Conservation (phyloP, 345 rosid species). For the Populus tremula region DNA sequence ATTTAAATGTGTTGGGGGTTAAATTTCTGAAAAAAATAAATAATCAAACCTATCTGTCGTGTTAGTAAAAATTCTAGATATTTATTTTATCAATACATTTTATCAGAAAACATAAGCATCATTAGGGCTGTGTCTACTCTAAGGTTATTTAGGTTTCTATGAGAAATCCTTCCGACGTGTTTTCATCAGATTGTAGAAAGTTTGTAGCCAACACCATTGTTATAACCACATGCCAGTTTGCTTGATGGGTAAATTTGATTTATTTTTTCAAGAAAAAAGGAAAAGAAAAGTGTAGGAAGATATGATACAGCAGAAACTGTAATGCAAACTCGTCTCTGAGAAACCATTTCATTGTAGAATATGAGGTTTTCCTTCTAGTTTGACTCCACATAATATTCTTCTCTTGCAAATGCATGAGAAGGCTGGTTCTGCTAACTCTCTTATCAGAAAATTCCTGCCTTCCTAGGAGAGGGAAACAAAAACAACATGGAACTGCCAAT, state of each 20-base stretch:
- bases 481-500: background rate
- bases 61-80: background rate
- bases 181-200: background rate
- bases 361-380: background rate
- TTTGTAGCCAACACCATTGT: background rate
- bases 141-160: background rate
- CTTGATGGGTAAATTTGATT: background rate
- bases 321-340: background rate
- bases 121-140: background rate
- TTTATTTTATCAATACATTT: background rate
- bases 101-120: background rate
- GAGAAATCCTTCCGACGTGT: background rate
- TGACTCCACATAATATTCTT: background rate
- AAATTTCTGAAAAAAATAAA: background rate
- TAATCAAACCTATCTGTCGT: background rate
- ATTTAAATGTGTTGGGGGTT: background rate
- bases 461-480: background rate
- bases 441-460: background rate
- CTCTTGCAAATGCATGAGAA: no score
- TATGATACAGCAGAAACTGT: background rate
- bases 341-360: background rate
- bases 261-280: no score
- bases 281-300: background rate
- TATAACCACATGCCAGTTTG: background rate
- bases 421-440: background rate